phyloP scores from a whole-genome alignment of 805 yeast genomes.

The Teunomyces cretensis region DNA sequence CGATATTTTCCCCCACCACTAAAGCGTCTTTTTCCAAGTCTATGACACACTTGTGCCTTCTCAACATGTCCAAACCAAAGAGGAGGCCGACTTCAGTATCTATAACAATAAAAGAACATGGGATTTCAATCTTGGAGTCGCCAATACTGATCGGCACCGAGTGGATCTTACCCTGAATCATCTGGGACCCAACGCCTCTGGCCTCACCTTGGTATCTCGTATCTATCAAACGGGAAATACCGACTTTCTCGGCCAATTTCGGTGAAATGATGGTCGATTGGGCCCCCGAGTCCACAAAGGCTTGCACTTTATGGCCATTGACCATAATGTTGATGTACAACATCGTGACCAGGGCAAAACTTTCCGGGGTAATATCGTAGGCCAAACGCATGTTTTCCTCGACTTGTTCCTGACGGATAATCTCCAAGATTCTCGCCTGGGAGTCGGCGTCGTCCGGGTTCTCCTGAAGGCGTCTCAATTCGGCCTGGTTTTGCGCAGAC shows the following conservation, averaged over 20 bases:
- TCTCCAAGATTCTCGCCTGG: conserved; percentile 63
- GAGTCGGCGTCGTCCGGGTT: conserved; percentile 73
- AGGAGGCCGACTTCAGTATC: conserved; percentile 74
- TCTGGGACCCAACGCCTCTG: conserved; percentile 82
- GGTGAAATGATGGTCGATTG: conserved; percentile 85
- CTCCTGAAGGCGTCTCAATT: conserved; percentile 51
- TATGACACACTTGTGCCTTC: conserved; percentile 79
- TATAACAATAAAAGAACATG: conserved; percentile 44
- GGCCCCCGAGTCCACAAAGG: conserved; percentile 97
- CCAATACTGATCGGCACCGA: conserved; percentile 84
- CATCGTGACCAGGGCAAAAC: conserved; percentile 81
- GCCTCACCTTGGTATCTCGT: conserved; percentile 79
- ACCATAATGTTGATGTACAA: conserved; percentile 75
- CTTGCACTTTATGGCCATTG: conserved; percentile 79
- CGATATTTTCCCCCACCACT: conserved; percentile 65
- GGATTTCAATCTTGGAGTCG: conserved; percentile 37
- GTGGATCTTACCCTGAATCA: conserved; percentile 82
- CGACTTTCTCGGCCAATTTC: conserved; percentile 68
- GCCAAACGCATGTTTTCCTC: conserved; percentile 82
- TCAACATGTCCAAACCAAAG: conserved; percentile 87
- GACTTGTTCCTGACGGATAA: conserved; percentile 68
- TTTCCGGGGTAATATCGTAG: conserved; percentile 84
- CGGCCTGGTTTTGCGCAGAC: conserved; percentile 26
- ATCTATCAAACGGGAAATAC: conserved; percentile 73
- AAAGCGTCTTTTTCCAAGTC: conserved; percentile 69